These are phyloP conservation scores for Eremomyces bilateralis DNA, from an alignment of 495 filamentous ascomycete genomes.

Conservation along the genomic window DNA sequence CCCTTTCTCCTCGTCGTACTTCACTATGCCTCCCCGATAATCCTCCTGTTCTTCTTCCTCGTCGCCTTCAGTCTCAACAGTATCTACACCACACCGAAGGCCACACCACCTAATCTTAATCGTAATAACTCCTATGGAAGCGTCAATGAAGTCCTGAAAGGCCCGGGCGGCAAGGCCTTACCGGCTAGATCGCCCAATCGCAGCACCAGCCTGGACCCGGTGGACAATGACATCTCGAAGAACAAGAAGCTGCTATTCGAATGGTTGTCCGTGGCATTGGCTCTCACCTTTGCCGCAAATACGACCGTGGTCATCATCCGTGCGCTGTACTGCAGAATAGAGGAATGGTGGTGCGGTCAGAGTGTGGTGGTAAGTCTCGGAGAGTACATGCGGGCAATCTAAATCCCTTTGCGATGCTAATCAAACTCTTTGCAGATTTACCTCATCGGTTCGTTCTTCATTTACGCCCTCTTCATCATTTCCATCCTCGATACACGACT, in stretches of 20 bases:
- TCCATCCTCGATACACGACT: constrained; percentile 59
- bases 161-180: constrained; percentile 66
- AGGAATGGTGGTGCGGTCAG: constrained; percentile 84
- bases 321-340: constrained; percentile 38
- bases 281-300: constrained; percentile 55
- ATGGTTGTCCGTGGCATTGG: constrained; percentile 42
- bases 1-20: constrained; percentile 20
- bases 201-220: constrained; percentile 23
- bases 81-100: too few species aligned
- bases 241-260: constrained; percentile 46
- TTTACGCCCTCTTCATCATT: constrained; percentile 49
- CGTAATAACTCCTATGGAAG: constrained; percentile 17
- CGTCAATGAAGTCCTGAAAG: constrained; percentile 22
- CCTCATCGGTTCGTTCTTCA: constrained; percentile 55
- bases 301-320: constrained; percentile 53
- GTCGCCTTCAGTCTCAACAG: constrained; percentile 39
- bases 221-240: constrained; percentile 31
- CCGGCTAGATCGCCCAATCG: constrained; percentile 32
- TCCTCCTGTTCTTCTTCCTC: constrained; percentile 47
- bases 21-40: constrained; percentile 42
- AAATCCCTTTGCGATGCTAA: constrained; percentile 5
- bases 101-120: constrained; percentile 22
- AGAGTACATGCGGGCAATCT: neutral
- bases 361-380: constrained; percentile 47
- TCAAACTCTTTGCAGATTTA: constrained; percentile 38